Percentiles rank a stretch among this genome's conserved stretches.
Conservation (phyloP, 1,139 yeast species). For the Citeromyces hawaiiensis region DNA sequence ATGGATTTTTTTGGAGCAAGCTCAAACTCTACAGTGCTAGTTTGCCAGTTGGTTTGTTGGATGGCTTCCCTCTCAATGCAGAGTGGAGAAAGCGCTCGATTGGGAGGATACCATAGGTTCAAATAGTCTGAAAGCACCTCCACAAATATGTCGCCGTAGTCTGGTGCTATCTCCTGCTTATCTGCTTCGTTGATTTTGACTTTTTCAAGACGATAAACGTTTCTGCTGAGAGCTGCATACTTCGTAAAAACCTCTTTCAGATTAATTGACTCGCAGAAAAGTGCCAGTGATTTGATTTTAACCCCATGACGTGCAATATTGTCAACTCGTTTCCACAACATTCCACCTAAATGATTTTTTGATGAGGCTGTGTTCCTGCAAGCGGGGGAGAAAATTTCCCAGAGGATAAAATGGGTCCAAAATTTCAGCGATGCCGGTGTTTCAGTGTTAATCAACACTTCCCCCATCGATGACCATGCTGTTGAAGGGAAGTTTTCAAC, state of each 20-base stretch:
- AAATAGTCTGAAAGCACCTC: not conserved
- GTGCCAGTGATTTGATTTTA: not conserved
- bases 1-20: not conserved
- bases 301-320: not conserved
- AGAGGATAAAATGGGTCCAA: not conserved
- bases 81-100: not conserved
- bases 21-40: not conserved
- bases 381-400: not conserved
- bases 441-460: not conserved
- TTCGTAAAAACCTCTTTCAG: not conserved
- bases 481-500: not conserved
- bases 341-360: not conserved
- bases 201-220: not conserved
- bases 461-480: not conserved
- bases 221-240: not conserved
- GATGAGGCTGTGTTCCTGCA: not conserved
- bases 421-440: not conserved
- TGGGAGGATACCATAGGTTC: not conserved
- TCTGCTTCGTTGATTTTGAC: not conserved
- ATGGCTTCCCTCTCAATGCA: not conserved
- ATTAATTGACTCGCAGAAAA: not conserved
- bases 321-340: not conserved
- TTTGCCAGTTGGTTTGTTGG: not conserved
- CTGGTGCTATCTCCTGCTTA: not conserved
- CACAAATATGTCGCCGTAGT: not conserved